Percentiles rank a stretch among this genome's conserved stretches.
phyloP scores from a whole-genome alignment of 2,329 filamentous ascomycete species.

The Alternaria sp. region DNA sequence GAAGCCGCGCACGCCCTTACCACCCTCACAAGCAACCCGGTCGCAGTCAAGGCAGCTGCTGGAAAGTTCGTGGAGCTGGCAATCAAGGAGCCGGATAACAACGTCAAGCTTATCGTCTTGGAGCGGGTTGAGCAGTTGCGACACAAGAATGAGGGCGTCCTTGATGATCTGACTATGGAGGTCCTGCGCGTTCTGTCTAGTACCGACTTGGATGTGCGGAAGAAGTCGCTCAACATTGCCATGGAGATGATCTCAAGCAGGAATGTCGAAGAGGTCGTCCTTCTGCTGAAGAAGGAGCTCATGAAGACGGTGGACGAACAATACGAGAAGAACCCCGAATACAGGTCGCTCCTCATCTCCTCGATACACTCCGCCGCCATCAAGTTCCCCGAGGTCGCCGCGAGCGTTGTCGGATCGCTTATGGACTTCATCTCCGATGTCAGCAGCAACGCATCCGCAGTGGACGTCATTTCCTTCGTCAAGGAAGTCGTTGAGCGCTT shows the following conservation, averaged over 20 bases:
- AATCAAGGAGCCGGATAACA: constrained; percentile 98
- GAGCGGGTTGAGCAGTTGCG: constrained; percentile 90
- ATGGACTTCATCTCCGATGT: constrained; percentile 99
- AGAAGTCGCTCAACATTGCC: constrained; percentile 87
- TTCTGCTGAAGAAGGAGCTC: constrained; percentile 95
- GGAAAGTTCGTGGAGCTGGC: constrained; percentile 95
- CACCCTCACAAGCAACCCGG: constrained; percentile 91
- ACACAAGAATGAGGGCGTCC: constrained; percentile 84
- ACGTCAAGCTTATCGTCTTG: constrained; percentile 97
- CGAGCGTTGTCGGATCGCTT: constrained; percentile 92
- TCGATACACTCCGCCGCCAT: constrained; percentile 98
- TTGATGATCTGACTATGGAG: constrained; percentile 97
- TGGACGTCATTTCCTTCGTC: constrained; percentile 97
- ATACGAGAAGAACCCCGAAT: constrained; percentile 76
- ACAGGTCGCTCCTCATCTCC: constrained; percentile 88
- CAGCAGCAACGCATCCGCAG: constrained; percentile 95
- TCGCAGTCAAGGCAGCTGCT: constrained; percentile 95
- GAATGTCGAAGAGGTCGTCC: constrained; percentile 96
- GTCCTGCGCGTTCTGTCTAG: constrained; percentile 93
- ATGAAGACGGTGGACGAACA: constrained; percentile 98
- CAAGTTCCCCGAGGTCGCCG: constrained; percentile 97
- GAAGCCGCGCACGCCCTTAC: constrained; percentile 96
- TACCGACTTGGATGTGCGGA: constrained; percentile 92
- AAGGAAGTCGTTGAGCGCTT: constrained; percentile 99
- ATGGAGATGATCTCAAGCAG: constrained; percentile 99